These are phyloP conservation scores for Multifurca ochricompacta DNA, from an alignment of 768 basidiomycete species.

Conservation along the genomic window DNA sequence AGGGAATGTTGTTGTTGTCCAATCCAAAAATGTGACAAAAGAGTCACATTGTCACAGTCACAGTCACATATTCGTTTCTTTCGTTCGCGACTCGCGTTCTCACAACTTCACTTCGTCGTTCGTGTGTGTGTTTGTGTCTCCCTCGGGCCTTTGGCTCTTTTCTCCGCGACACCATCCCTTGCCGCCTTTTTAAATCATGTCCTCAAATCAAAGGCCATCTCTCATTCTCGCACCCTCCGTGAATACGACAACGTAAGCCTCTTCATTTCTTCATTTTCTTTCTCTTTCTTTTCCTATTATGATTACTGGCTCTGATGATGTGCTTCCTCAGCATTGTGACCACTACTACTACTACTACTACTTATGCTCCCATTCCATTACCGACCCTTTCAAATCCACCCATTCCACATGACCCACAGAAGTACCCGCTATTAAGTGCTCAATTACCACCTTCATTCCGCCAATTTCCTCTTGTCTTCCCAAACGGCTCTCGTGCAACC, in stretches of 20 bases:
- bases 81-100: no score
- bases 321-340: conserved; percentile 60
- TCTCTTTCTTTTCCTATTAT: no score
- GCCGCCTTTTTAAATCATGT: conserved; percentile 41
- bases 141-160: conserved; percentile 13
- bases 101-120: no score
- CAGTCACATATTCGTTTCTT: no score
- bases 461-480: conserved; percentile 71
- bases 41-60: no score
- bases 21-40: no score
- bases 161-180: conserved; percentile 25
- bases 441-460: conserved; percentile 66
- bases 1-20: no score
- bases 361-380: conserved; percentile 80
- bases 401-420: conserved; percentile 69
- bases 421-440: conserved; percentile 70
- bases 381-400: conserved; percentile 65
- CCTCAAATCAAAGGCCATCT: conserved; percentile 53
- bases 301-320: conserved; percentile 1
- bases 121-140: not conserved
- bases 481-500: conserved; percentile 71
- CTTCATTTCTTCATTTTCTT: conserved; percentile 1
- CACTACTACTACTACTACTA: conserved; percentile 86
- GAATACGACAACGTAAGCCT: conserved; percentile 72
- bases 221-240: conserved; percentile 74